Evolutionary conservation across 371 early-diverging fungal genomes (phyloP).

Genomic region (Blastocladiella emersonii): DNA sequence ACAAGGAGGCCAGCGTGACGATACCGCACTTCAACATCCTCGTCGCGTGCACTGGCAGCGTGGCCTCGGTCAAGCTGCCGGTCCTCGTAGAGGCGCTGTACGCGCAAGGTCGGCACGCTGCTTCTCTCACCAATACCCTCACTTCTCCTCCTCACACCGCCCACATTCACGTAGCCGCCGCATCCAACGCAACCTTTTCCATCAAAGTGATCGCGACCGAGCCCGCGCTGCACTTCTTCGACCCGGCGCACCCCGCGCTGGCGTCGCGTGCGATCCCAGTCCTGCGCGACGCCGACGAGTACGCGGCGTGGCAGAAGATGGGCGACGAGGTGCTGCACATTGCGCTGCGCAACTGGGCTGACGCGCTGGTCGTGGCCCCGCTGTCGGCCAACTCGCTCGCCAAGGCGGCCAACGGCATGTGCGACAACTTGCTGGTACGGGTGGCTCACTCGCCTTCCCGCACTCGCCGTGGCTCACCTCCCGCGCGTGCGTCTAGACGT

Average conservation of each 20-base stretch:
- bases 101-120: constrained; percentile 25
- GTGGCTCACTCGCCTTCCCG: not conserved
- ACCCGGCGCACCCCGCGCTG: constrained; percentile 23
- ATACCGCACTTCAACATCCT: constrained; percentile 36
- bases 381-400: constrained; percentile 89
- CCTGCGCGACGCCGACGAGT: constrained; percentile 74
- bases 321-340: constrained; percentile 90
- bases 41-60: constrained; percentile 77
- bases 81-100: constrained; percentile 37
- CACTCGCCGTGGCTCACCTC: too few species aligned
- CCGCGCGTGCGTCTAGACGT: constrained; percentile 72
- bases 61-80: constrained; percentile 78
- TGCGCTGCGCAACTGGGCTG: constrained; percentile 93
- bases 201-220: constrained; percentile 60
- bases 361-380: constrained; percentile 75
- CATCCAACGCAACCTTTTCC: not conserved
- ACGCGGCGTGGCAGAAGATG: constrained; percentile 69
- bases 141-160: too few species aligned
- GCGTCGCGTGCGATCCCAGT: constrained; percentile 23
- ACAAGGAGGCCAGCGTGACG: constrained; percentile 7
- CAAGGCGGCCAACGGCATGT: constrained; percentile 78
- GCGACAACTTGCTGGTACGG: constrained; percentile 80
- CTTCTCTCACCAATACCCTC: too few species aligned
- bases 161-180: too few species aligned
- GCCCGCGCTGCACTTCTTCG: constrained; percentile 68